Evolutionary conservation across 2,329 filamentous ascomycete species (phyloP).

Genomic region (Penicillium sp.): DNA sequence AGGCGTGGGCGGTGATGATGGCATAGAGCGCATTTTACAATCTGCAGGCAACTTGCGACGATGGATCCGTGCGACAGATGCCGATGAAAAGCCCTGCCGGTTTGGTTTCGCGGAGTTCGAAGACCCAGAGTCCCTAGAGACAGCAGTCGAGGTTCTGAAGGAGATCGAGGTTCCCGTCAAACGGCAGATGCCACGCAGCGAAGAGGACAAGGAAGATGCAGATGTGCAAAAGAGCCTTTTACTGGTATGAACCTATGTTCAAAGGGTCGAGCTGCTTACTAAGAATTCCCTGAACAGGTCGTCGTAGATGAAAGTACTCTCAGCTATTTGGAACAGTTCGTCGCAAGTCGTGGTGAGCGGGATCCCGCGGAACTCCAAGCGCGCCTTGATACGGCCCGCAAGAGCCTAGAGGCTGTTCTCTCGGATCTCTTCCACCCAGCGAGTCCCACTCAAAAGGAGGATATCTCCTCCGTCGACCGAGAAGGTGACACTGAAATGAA

Average conservation of each 20-base stretch:
- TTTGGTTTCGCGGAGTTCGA: conserved; percentile 97
- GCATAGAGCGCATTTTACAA: conserved; percentile 69
- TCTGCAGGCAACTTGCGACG: conserved; percentile 73
- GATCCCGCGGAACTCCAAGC: conserved; percentile 58
- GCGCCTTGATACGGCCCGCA: conserved; percentile 63
- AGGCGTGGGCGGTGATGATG: conserved; percentile 68
- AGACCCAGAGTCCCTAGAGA: conserved; percentile 78
- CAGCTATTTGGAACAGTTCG: conserved; percentile 79
- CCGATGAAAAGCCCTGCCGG: conserved; percentile 72
- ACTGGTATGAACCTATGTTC: conserved; percentile 45
- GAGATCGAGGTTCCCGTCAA: conserved; percentile 76
- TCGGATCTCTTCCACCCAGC: conserved; percentile 66
- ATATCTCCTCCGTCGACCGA: conserved; percentile 49
- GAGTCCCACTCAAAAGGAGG: conserved; percentile 42
- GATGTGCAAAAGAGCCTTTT: conserved; percentile 64
- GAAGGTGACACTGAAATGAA: conserved; percentile 67
- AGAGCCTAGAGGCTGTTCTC: conserved; percentile 62
- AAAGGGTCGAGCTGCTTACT: neutral
- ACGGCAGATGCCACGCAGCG: conserved; percentile 53
- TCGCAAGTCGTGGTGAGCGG: conserved; percentile 59
- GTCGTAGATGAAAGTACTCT: conserved; percentile 75
- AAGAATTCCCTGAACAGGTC: conserved; percentile 39
- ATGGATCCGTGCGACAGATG: conserved; percentile 74
- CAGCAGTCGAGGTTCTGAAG: conserved; percentile 76
- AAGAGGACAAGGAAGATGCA: conserved; percentile 41